phyloP scores from a whole-genome alignment of 768 basidiomycete species.

The Xerocomus brunneocitrinus region DNA sequence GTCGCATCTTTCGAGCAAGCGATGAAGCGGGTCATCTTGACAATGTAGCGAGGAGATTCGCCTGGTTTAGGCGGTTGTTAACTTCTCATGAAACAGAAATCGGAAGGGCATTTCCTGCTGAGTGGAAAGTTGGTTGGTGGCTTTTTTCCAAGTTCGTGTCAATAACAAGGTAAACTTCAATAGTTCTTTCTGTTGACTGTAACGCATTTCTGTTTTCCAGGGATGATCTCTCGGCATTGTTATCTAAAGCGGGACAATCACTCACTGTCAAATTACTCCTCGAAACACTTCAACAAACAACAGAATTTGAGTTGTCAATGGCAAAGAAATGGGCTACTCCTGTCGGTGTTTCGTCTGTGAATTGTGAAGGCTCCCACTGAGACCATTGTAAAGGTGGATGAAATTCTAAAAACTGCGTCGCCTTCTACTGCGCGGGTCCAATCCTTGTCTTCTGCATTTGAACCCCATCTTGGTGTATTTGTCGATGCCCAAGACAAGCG shows the following conservation, averaged over 20 bases:
- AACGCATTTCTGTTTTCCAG: conserved; percentile 34
- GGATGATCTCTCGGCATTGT: conserved; percentile 75
- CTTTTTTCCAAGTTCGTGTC: conserved; percentile 84
- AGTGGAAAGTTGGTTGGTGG: conserved; percentile 84
- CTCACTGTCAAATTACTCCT: conserved; percentile 76
- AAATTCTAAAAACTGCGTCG: conserved; percentile 56
- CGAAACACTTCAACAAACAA: conserved; percentile 79
- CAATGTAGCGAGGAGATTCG: conserved; percentile 87
- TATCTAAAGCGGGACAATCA: conserved; percentile 72
- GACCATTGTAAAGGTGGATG: conserved; percentile 45
- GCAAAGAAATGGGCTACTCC: conserved; percentile 77
- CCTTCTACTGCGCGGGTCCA: conserved; percentile 48
- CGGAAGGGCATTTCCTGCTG: conserved; percentile 73
- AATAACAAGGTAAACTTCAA: conserved; percentile 64
- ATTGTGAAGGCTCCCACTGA: not conserved
- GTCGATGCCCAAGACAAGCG: conserved; percentile 96
- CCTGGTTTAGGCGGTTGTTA: conserved; percentile 88
- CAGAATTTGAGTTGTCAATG: conserved; percentile 85
- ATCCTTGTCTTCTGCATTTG: conserved; percentile 85
- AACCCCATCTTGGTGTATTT: conserved; percentile 88
- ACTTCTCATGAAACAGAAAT: conserved; percentile 86
- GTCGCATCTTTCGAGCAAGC: conserved; percentile 87
- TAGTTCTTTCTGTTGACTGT: not conserved
- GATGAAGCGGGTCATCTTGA: conserved; percentile 97
- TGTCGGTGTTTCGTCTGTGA: conserved; percentile 37